Evolutionary conservation across 2,329 filamentous ascomycete genomes (phyloP), one percentile per base, ranked within the genome.

Genomic region (Cordyceps fumosorosea): DNA sequence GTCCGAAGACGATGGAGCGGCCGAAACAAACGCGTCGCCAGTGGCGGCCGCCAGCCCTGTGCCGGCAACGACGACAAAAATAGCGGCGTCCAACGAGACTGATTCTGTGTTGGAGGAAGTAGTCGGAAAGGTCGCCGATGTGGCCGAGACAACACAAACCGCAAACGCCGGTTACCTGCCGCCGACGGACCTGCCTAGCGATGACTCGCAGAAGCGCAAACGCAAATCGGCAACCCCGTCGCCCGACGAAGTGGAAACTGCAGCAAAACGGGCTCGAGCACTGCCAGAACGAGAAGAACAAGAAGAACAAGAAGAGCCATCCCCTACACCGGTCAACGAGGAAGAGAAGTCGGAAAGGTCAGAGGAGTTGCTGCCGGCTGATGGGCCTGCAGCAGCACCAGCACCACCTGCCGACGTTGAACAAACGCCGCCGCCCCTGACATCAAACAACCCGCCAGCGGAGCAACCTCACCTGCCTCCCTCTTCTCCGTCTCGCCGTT

Each of bases 191-290:
- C 58, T 45, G 22, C 24, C 57, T 7, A 37, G 24, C 50, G 57
- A 44, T 34, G 85, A 87, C 66, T 77, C 77, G 47, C 83, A 84
- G 67, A 89, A 88, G 73, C 81, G 87, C 64, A 90, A 89, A 72
- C 84, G 86, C 67, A 81, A 86, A 67, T 90, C 86, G 50, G 78
- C 80, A 62, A 89, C 81, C 62, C 87, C 87, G 42, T 77, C 81
- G 22, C 83, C 83, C 10, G 80, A 78, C 11, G 74, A 77, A 26
- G 79, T 84, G 62, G 80, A 83, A 16, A 73, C 80, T 54, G 77
- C 80, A 51, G 77, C 76, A 56, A 89, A 89, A 70, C 84, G 82
- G 64, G 74, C 78, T 12, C 82, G 81, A 66, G 74, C 79, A 54
- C 78, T 44, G 3, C 11, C 47, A 10, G 62, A 71, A 48, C 64